Conservation (phyloP, 2,329 filamentous ascomycete genomes). For the Diaporthe vaccinii region DNA sequence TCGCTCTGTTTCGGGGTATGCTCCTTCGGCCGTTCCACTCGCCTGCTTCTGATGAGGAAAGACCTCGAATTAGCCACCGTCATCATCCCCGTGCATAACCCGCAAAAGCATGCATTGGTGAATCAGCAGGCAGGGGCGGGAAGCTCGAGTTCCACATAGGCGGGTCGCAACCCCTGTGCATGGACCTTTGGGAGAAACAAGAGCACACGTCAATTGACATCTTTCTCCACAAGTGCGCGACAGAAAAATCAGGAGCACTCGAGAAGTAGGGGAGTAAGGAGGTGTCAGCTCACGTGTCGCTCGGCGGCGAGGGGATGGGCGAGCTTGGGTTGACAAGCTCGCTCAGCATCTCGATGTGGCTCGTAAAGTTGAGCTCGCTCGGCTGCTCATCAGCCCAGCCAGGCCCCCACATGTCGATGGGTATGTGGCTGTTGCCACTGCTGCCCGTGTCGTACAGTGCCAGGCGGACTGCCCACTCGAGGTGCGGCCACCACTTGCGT, state of each 20-base stretch:
- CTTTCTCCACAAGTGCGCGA: conserved; percentile 3
- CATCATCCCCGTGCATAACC: conserved; percentile 34
- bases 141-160: conserved; percentile 5
- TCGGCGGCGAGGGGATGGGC: conserved; percentile 29
- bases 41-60: conserved; percentile 2
- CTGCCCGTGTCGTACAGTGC: conserved; percentile 67
- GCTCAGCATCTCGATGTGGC: conserved; percentile 61
- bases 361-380: conserved; percentile 52
- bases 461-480: conserved; percentile 72
- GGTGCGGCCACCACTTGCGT: conserved; percentile 69
- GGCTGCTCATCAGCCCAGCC: conserved; percentile 58
- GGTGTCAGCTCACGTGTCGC: conserved; percentile 38
- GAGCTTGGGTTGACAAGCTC: conserved; percentile 50
- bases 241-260: neutral
- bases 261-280: neutral
- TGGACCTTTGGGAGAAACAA: conserved; percentile 25
- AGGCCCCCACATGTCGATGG: conserved; percentile 69
- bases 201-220: conserved; percentile 36
- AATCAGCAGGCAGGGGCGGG: conserved; percentile 19
- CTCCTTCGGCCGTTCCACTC: neutral
- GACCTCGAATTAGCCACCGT: conserved; percentile 15
- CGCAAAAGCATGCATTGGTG: conserved; percentile 26
- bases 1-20: conserved; percentile 1
- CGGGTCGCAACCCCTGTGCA: conserved; percentile 14
- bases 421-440: conserved; percentile 62